Percentiles rank a stretch among this genome's conserved stretches.
These are phyloP conservation scores for Suillus placidus DNA, from an alignment of 768 basidiomycete genomes.

Conservation along the genomic window DNA sequence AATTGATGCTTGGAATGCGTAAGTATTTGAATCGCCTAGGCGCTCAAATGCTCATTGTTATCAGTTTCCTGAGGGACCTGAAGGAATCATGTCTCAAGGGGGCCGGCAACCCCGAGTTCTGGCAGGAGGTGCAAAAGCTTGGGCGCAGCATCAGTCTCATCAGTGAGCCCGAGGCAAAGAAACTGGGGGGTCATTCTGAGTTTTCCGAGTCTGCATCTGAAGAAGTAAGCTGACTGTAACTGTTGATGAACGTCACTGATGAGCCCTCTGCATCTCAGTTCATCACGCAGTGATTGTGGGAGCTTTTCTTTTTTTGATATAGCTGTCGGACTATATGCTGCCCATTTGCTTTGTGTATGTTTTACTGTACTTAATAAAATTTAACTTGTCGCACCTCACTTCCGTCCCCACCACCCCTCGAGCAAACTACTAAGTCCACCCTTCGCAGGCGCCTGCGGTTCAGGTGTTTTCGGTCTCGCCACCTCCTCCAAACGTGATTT, in stretches of 20 bases:
- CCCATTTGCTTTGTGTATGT: slow-evolving; percentile 1
- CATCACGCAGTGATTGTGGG: slow-evolving; percentile 22
- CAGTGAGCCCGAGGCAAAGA: slow-evolving; percentile 58
- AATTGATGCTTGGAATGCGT: slow-evolving; percentile 82
- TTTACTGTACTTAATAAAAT: not conserved
- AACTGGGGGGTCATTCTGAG: slow-evolving; percentile 57
- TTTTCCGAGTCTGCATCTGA: slow-evolving; percentile 57
- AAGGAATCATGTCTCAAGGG: slow-evolving; percentile 54
- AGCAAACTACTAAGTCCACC: slow-evolving; percentile 68
- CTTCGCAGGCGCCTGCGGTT: slow-evolving; percentile 44
- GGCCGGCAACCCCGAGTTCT: slow-evolving; percentile 70
- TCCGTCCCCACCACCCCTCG: slow-evolving; percentile 74
- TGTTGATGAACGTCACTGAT: not conserved
- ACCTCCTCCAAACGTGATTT: slow-evolving; percentile 63
- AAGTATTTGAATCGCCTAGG: slow-evolving; percentile 25
- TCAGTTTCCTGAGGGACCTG: slow-evolving; percentile 64
- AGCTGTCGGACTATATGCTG: slow-evolving; percentile 16
- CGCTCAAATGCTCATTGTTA: slow-evolving; percentile 4
- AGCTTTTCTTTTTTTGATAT: slow-evolving; percentile 18
- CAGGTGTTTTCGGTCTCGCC: slow-evolving; percentile 48
- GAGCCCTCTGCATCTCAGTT: slow-evolving; percentile 20
- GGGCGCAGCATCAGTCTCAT: slow-evolving; percentile 66
- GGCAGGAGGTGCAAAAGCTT: slow-evolving; percentile 54
- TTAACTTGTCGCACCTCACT: not conserved
- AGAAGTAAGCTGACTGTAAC: slow-evolving; percentile 43